phyloP scores from a whole-genome alignment of 176 grass and related monocot genomes.

The Aegilops umbellulata region DNA sequence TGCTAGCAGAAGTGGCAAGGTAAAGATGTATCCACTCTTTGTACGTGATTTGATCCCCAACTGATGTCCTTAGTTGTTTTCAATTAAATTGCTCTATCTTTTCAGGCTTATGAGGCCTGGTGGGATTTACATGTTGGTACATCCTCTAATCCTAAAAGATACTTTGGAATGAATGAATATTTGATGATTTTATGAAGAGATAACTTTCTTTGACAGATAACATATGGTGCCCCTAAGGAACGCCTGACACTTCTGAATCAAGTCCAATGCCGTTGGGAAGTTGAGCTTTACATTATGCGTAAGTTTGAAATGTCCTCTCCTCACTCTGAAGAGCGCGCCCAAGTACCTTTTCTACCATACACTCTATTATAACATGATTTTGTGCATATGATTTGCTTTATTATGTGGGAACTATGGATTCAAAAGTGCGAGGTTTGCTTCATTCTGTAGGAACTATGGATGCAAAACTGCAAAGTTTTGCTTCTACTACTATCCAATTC shows the following conservation, averaged over 20 bases:
- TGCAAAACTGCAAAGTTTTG: not conserved
- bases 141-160: slow-evolving; percentile 18
- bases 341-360: not conserved
- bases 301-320: slow-evolving; percentile 30
- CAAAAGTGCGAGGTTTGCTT: not conserved
- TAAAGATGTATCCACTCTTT: slow-evolving; percentile 13
- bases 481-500: not conserved
- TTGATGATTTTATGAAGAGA: slow-evolving; percentile 19
- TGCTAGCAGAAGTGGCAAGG: slow-evolving; percentile 86
- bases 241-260: slow-evolving; percentile 62
- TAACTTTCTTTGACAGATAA: slow-evolving; percentile 61
- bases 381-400: not conserved
- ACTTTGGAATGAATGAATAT: not conserved
- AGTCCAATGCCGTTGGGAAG: slow-evolving; percentile 47
- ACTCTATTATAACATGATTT: not conserved
- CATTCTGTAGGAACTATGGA: not conserved
- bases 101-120: slow-evolving; percentile 68
- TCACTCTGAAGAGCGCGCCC: not conserved
- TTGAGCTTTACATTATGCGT: slow-evolving; percentile 57
- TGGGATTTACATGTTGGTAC: slow-evolving; percentile 85
- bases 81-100: slow-evolving; percentile 15
- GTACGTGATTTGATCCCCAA: not conserved
- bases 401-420: not conserved
- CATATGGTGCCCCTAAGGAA: slow-evolving; percentile 84
- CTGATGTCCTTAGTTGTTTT: not conserved